These are phyloP conservation scores for Termitomyces sp. DNA, from an alignment of 768 basidiomycete species.

Conservation along the genomic window DNA sequence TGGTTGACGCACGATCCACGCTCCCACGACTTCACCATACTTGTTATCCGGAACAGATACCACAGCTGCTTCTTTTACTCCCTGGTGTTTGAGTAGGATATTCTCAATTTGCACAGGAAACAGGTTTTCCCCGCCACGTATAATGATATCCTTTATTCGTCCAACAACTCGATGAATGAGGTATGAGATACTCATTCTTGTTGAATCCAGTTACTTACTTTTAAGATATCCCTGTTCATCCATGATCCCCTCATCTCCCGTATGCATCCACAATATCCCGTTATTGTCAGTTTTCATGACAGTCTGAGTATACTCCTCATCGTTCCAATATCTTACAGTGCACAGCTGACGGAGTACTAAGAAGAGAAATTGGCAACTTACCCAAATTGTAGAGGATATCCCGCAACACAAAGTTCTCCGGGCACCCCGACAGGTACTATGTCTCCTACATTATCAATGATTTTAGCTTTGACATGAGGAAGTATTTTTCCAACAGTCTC, in stretches of 20 bases:
- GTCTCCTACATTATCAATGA: constrained; percentile 54
- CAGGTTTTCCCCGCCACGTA: constrained; percentile 85
- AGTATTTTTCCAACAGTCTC: constrained; percentile 78
- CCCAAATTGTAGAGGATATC: constrained; percentile 81
- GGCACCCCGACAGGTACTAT: constrained; percentile 68
- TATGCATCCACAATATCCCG: constrained; percentile 75
- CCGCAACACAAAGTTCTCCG: constrained; percentile 70
- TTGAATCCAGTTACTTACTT: constrained; percentile 37
- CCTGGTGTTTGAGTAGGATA: constrained; percentile 46
- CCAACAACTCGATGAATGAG: constrained; percentile 54
- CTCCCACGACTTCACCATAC: constrained; percentile 79
- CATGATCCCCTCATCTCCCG: constrained; percentile 77
- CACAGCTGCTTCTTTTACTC: constrained; percentile 67
- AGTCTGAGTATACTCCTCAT: constrained; percentile 57
- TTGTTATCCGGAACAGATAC: constrained; percentile 63
- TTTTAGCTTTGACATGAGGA: constrained; percentile 74
- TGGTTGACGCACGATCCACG: constrained; percentile 61
- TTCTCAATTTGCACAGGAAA: constrained; percentile 87
- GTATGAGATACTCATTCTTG: not conserved
- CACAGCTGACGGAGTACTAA: not conserved
- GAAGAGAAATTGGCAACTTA: constrained; percentile 20
- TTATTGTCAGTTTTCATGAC: constrained; percentile 52
- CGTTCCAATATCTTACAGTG: constrained; percentile 62
- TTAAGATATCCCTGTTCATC: constrained; percentile 76
- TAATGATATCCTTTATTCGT: constrained; percentile 82